A percentile compares a stretch with the other conserved stretches of the same genome.
phyloP scores from a whole-genome alignment of 2,329 filamentous ascomycete species.

The Colletotrichum camelliae region DNA sequence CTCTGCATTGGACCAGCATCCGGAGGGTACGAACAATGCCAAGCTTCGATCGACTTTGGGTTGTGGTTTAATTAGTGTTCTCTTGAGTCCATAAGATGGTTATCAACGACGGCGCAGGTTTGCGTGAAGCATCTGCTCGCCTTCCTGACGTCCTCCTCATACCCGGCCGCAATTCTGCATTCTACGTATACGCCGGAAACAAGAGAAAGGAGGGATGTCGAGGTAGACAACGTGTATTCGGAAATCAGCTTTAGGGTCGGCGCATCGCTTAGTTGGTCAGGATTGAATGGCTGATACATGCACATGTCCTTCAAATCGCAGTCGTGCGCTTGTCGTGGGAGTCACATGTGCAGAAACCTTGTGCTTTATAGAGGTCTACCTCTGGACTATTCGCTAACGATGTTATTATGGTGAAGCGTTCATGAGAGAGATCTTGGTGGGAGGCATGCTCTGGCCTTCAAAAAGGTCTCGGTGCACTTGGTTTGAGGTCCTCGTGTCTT shows the following conservation, averaged over 20 bases:
- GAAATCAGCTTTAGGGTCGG: neutral
- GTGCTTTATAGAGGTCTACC: rapidly evolving
- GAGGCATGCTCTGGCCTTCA: neutral
- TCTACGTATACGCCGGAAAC: neutral
- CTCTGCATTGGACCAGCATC: neutral
- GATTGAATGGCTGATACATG: neutral
- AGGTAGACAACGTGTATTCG: neutral
- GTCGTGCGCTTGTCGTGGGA: neutral
- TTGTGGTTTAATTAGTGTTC: neutral
- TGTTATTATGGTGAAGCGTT: neutral
- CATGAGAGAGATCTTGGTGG: neutral
- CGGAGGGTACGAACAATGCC: rapidly evolving
- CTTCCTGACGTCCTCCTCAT: rapidly evolving
- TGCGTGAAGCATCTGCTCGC: neutral
- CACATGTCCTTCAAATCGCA: neutral
- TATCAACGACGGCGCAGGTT: neutral
- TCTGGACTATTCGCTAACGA: neutral
- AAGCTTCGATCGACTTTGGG: too few species aligned
- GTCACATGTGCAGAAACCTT: neutral
- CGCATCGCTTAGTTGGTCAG: neutral
- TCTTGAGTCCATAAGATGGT: rapidly evolving
- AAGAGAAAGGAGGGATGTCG: neutral
- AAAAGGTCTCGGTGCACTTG: too few species aligned
- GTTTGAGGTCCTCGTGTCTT: too few species aligned
- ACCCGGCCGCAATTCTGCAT: rapidly evolving